Evolutionary conservation across 208 protist species (phyloP).

Genomic region (Trypanosoma congolense): DNA sequence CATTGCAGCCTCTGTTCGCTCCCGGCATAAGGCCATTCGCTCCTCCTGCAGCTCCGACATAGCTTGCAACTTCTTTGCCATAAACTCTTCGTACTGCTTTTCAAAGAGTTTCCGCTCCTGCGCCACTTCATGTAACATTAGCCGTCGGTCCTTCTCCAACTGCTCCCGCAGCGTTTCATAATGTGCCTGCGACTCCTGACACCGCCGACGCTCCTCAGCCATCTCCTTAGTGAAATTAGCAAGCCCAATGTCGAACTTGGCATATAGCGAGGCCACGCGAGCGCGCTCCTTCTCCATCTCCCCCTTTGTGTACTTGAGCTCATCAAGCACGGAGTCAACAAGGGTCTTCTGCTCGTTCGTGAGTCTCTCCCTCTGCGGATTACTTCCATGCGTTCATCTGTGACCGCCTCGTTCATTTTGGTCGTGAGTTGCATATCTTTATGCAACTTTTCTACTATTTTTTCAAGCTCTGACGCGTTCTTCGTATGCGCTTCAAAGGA

Average conservation of each 20-base stretch:
- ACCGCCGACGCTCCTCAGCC: conserved; percentile 69
- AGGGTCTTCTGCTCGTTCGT: conserved; percentile 53
- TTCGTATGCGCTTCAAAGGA: conserved; percentile 46
- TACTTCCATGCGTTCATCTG: conserved; percentile 46
- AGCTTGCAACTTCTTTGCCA: conserved; percentile 63
- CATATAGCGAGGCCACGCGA: conserved; percentile 54
- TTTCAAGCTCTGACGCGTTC: conserved; percentile 58
- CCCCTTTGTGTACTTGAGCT: conserved; percentile 48
- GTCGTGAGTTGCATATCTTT: conserved; percentile 61
- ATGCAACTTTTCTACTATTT: conserved; percentile 54
- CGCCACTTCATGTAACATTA: conserved; percentile 74
- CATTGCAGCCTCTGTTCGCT: conserved; percentile 65
- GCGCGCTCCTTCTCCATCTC: conserved; percentile 64
- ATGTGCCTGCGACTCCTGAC: conserved; percentile 58
- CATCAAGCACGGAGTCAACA: conserved; percentile 54
- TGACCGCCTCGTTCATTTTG: conserved; percentile 62
- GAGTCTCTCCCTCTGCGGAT: conserved; percentile 51
- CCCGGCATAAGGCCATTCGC: conserved; percentile 54
- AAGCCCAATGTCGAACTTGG: conserved; percentile 76
- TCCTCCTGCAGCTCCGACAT: conserved; percentile 76
- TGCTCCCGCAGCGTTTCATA: conserved; percentile 81
- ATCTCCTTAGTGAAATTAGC: conserved; percentile 54
- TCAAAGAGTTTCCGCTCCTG: conserved; percentile 81
- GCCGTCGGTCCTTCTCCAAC: conserved; percentile 64
- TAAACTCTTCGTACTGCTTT: conserved; percentile 79